Conservation (phyloP, 179 eudicot genomes). For the Sideroxylon spinosum region DNA sequence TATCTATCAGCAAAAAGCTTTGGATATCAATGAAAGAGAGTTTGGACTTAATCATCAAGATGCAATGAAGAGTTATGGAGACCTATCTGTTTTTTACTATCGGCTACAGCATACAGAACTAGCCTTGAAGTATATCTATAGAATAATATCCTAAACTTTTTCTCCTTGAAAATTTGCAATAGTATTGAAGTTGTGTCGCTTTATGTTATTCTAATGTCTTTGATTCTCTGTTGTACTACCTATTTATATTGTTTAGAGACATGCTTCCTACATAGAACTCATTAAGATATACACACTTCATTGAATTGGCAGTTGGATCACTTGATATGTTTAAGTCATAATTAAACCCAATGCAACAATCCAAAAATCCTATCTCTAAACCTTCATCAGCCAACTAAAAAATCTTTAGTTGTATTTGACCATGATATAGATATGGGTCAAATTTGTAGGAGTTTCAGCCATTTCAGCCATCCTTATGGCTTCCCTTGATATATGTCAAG, state of each 20-base stretch:
- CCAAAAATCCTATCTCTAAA: not conserved
- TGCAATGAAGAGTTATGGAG: slow-evolving; percentile 86
- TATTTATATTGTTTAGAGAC: not conserved
- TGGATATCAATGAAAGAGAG: slow-evolving; percentile 87
- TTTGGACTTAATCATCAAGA: slow-evolving; percentile 89
- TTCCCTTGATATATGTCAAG: not conserved
- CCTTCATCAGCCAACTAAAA: not conserved
- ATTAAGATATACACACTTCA: not conserved
- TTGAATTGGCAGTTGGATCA: not conserved
- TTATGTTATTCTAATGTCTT: not conserved
- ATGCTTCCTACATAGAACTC: not conserved
- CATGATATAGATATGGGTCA: not conserved
- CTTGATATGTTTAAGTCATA: not conserved
- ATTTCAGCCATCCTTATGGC: not conserved
- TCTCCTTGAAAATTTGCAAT: not conserved
- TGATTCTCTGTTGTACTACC: not conserved
- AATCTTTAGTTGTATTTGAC: not conserved
- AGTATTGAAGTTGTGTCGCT: not conserved
- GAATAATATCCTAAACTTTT: not conserved
- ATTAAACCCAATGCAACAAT: not conserved
- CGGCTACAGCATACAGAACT: slow-evolving; percentile 79
- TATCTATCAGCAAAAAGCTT: slow-evolving; percentile 80
- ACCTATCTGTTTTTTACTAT: slow-evolving; percentile 76
- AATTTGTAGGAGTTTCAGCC: not conserved
- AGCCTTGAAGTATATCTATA: slow-evolving; percentile 58